Base-by-base conservation (phyloP, 1,284 basidiomycete species). In the Ceratobasidium sp. region DNA sequence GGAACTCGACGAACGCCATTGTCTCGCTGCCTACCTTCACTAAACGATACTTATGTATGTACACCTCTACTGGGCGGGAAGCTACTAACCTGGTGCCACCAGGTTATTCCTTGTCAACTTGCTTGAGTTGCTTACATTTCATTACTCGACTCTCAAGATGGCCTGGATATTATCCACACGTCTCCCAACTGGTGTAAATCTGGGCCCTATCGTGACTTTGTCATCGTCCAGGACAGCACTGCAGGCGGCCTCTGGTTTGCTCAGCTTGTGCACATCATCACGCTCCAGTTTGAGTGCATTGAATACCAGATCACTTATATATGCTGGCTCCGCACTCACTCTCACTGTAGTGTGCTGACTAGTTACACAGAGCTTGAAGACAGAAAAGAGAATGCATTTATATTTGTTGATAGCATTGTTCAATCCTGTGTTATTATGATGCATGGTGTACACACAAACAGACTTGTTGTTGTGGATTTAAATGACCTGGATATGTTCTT, bases 401-500 rank as follows among this genome's bases (percentile, higher is more conserved):
- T 63, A 9, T 63, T 63, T 39, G 39, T 39, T 3, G 34, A 63
- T n/a, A 39, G 31, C 1, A 46, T 63, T 43, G 39, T 63, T 16
- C 61, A 22, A 11, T 63, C 39, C n/a, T 63, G 22, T 22, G 39
- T 63, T 19, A 16, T 63, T 24, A 0, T 63, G 7, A 46, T 37
- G 13, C 34, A 6, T 24, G 39, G 41, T 11, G 41, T 46, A 4
- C n/a, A n/a, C 22, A 34, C 1, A 4, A 39, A 14, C 19, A 46
- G 5, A 11, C n/a, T 24, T 1, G 61, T 63, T 39, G 5, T 63
- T 5, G 34, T 13, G 22, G 61, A 63, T 63, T 24, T 63, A 9
- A 39, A 63, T 19, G 39, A 22, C 39, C 13, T 22, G 6, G 61
- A 63, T 46, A 63, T 63, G 61, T 63, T 39, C 19, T 39, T 63